Evolutionary conservation across 2,329 filamentous ascomycete genomes (phyloP).

Genomic region (Coniochaeta ligniaria): DNA sequence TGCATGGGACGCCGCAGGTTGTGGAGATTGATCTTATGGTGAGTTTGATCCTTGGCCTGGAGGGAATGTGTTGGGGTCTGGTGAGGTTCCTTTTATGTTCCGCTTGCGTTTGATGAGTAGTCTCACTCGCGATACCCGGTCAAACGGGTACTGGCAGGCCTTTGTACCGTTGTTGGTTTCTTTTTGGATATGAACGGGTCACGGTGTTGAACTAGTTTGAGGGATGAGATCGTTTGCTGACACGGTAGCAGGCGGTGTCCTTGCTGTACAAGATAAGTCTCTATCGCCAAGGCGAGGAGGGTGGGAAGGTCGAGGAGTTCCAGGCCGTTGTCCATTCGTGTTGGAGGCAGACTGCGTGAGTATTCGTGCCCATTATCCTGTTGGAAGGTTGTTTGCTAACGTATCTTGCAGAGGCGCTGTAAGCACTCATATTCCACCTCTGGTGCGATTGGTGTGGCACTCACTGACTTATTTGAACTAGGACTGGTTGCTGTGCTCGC

Average conservation of each 20-base stretch:
- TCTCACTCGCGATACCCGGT: no score
- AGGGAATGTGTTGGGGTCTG: no score
- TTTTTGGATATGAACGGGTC: no score
- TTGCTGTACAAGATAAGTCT: slow-evolving; percentile 24
- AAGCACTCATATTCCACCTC: no score
- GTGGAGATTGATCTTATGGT: slow-evolving; percentile 29
- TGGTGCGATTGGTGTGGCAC: no score
- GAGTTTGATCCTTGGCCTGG: neutral
- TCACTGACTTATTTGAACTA: no score
- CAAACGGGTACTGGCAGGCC: no score
- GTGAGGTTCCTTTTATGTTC: neutral
- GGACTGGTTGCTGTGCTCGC: neutral
- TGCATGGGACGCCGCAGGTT: slow-evolving; percentile 24
- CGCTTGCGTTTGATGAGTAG: no score
- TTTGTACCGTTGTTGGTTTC: no score
- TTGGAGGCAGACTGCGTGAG: slow-evolving; percentile 21
- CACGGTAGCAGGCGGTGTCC: slow-evolving; percentile 17
- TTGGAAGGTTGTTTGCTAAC: neutral
- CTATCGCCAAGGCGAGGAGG: slow-evolving; percentile 15
- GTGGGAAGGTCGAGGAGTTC: slow-evolving; percentile 17
- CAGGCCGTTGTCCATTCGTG: slow-evolving; percentile 19
- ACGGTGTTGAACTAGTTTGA: no score
- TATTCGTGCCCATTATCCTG: neutral
- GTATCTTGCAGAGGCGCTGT: neutral
- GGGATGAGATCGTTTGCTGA: no score